A percentile compares a stretch with the other conserved stretches of the same genome.
Conservation (phyloP, 768 basidiomycete genomes). For the Suillus clintonianus region DNA sequence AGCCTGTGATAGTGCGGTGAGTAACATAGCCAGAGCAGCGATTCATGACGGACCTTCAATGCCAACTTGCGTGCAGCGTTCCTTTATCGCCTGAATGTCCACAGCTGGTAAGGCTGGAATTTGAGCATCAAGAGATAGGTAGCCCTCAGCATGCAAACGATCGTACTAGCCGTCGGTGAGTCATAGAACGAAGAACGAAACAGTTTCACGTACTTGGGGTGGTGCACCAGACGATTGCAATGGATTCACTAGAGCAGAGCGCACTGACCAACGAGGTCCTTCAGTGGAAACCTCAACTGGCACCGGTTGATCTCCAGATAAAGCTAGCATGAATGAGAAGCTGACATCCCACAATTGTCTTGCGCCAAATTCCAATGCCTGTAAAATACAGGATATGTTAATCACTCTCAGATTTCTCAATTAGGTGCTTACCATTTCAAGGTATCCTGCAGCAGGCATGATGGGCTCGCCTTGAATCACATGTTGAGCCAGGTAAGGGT, state of each 20-base stretch:
- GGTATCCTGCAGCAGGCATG: conserved; percentile 47
- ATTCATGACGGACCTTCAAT: not conserved
- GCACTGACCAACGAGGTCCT: not conserved
- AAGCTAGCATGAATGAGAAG: not conserved
- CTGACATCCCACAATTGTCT: not conserved
- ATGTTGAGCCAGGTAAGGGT: conserved; percentile 45
- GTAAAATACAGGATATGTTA: too few species aligned
- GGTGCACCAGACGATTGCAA: not conserved
- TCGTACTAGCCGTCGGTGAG: not conserved
- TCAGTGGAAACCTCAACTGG: not conserved
- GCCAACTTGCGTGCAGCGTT: not conserved
- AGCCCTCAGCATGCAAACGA: conserved; percentile 5
- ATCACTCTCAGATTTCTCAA: not conserved
- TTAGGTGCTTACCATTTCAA: conserved; percentile 35
- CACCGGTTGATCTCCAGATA: conserved; percentile 2
- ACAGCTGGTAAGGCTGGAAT: not conserved
- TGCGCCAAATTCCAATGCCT: conserved; percentile 6
- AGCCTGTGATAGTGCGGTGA: conserved; percentile 12
- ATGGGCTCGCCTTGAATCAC: conserved; percentile 46
- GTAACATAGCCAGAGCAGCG: not conserved
- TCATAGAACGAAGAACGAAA: not conserved
- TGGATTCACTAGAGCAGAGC: not conserved
- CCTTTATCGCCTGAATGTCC: not conserved
- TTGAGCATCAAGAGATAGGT: not conserved
- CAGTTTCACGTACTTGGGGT: not conserved